These are phyloP conservation scores for Parmelia sp. DNA, from an alignment of 495 filamentous ascomycete genomes.

Conservation along the genomic window DNA sequence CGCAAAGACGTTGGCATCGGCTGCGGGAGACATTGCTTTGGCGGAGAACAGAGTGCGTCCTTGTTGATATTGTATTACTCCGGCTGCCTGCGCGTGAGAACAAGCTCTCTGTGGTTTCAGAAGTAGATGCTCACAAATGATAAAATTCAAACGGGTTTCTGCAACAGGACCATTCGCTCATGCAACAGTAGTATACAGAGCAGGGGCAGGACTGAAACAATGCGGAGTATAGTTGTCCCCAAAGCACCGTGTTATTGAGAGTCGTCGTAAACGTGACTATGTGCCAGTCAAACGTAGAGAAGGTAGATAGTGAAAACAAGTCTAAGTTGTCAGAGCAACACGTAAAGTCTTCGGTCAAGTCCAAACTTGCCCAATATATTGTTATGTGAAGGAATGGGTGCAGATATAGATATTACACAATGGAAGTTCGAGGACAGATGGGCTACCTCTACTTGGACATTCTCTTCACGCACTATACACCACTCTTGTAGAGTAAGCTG, in stretches of 20 bases:
- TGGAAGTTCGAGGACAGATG: too few species aligned
- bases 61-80: background rate
- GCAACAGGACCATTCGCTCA: background rate
- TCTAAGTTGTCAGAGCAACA: too few species aligned
- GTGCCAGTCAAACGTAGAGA: background rate
- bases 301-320: background rate
- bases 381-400: too few species aligned
- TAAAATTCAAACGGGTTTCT: background rate
- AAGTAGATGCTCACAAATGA: background rate
- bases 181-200: background rate
- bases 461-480: too few species aligned
- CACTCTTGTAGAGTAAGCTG: too few species aligned
- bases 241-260: background rate
- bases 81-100: background rate
- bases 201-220: background rate
- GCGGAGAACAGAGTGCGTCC: background rate
- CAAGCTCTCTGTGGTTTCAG: background rate
- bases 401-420: too few species aligned
- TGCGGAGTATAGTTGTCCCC: background rate
- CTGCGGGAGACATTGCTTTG: constrained; percentile 1
- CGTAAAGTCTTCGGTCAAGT: too few species aligned
- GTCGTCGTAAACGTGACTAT: background rate
- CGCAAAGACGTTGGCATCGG: background rate
- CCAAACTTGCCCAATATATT: too few species aligned
- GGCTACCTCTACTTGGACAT: too few species aligned